Evolutionary conservation across 139 green algal species (phyloP).

Genomic region (Penium margaritaceum): DNA sequence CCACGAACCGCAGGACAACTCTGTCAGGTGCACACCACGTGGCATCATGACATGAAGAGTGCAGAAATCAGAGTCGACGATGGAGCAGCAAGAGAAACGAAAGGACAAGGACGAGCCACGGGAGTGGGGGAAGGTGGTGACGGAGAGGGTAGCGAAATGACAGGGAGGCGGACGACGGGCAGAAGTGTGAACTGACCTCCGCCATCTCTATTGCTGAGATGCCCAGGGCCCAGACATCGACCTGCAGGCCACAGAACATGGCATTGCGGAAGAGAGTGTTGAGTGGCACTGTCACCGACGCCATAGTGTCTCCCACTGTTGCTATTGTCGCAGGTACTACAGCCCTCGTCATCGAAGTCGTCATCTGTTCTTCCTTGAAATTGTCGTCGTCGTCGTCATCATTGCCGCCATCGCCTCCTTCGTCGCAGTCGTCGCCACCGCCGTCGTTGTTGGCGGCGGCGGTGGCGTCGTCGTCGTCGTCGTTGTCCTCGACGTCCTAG

Average conservation of each 20-base stretch:
- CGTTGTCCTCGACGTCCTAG: neutral
- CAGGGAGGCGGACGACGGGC: too few relatives aligned
- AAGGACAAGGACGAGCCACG: neutral
- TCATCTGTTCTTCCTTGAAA: too few relatives aligned
- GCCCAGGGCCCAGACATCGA: conserved; percentile 92
- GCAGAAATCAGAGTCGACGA: neutral
- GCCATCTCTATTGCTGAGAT: conserved; percentile 97
- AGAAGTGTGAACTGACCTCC: conserved; percentile 15
- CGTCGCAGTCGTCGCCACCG: neutral
- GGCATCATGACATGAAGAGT: too few relatives aligned
- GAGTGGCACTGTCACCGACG: too few relatives aligned
- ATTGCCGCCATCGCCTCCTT: neutral
- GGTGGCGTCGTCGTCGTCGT: neutral
- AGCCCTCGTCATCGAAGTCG: too few relatives aligned
- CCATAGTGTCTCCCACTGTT: too few relatives aligned
- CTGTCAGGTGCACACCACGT: too few relatives aligned
- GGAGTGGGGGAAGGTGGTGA: neutral
- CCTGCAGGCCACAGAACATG: too few relatives aligned
- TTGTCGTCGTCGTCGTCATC: neutral
- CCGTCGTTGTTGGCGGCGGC: neutral
- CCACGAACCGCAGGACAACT: too few relatives aligned
- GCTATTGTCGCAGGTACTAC: too few relatives aligned
- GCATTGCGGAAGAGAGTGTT: too few relatives aligned
- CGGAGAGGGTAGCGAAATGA: neutral
- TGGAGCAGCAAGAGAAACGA: neutral